phyloP scores from a whole-genome alignment of 2,329 filamentous ascomycete genomes.

The Neofusicoccum cordaticola region DNA sequence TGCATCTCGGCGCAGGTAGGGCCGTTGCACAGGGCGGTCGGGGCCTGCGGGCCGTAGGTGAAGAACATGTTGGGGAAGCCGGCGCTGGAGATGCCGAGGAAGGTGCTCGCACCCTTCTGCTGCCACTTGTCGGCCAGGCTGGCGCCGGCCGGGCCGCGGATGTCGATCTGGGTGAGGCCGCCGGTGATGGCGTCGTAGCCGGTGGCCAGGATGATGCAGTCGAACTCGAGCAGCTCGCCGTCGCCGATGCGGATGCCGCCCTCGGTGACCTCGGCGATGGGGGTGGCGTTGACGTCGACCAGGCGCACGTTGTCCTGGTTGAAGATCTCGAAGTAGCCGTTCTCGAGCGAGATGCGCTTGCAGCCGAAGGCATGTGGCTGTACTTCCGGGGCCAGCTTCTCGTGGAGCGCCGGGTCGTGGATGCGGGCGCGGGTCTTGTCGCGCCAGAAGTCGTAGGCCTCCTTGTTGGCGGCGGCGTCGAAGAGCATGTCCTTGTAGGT shows the following conservation, averaged over 20 bases:
- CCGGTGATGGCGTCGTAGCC: conserved; percentile 44
- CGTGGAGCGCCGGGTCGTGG: conserved; percentile 22
- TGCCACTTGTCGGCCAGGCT: conserved; percentile 20
- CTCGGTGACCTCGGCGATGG: conserved; percentile 47
- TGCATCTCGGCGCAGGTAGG: conserved; percentile 56
- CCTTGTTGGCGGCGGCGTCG: conserved; percentile 25
- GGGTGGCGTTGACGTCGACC: conserved; percentile 36
- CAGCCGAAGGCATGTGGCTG: conserved; percentile 23
- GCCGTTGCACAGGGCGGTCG: conserved; percentile 56
- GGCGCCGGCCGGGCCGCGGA: conserved; percentile 29
- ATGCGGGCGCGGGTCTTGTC: conserved; percentile 26
- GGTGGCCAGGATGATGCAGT: conserved; percentile 50
- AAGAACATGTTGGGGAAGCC: conserved; percentile 48
- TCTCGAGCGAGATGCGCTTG: conserved; percentile 20
- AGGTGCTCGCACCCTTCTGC: conserved; percentile 23
- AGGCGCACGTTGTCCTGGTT: conserved; percentile 47
- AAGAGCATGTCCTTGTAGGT: conserved; percentile 25
- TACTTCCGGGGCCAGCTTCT: conserved; percentile 22
- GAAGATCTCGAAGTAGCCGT: conserved; percentile 38
- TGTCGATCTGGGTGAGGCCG: conserved; percentile 35
- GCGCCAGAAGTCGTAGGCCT: conserved; percentile 25
- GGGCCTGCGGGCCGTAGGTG: conserved; percentile 51
- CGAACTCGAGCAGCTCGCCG: conserved; percentile 44
- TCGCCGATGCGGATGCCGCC: conserved; percentile 50
- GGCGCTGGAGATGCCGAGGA: conserved; percentile 39